A percentile compares a stretch with the other conserved stretches of the same genome.
phyloP scores from a whole-genome alignment of 2,329 filamentous ascomycete genomes.

The Cryphonectria carpinicola region DNA sequence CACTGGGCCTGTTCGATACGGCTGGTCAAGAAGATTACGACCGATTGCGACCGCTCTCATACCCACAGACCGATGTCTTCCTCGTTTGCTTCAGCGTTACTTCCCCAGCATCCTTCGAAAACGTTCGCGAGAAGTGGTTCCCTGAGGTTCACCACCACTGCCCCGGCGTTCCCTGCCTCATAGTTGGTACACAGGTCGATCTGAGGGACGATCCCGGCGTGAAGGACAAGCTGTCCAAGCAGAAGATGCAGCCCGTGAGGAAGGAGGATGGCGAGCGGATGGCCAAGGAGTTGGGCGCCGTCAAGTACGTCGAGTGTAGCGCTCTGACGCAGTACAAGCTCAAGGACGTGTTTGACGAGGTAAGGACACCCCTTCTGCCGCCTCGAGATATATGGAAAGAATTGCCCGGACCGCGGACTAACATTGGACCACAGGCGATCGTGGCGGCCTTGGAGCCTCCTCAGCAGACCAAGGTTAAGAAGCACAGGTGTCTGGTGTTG shows the following conservation, averaged over 20 bases:
- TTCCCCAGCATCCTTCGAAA: slow-evolving; percentile 96
- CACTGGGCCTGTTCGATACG: slow-evolving; percentile 95
- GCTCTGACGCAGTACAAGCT: slow-evolving; percentile 97
- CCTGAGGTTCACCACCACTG: slow-evolving; percentile 99
- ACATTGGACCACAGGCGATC: slow-evolving; percentile 68
- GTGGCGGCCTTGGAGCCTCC: slow-evolving; percentile 90
- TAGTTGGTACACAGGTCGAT: slow-evolving; percentile 97
- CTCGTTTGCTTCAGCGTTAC: slow-evolving; percentile 99
- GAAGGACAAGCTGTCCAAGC: slow-evolving; percentile 87
- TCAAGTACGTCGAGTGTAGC: slow-evolving; percentile 99
- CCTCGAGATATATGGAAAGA: neutral
- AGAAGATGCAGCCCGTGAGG: slow-evolving; percentile 92
- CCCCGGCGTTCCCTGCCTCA: slow-evolving; percentile 94
- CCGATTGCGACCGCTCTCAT: slow-evolving; percentile 91
- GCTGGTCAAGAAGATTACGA: slow-evolving; percentile 99
- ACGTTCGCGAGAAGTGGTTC: slow-evolving; percentile 99
- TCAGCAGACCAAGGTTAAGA: slow-evolving; percentile 75
- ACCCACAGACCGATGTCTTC: slow-evolving; percentile 98
- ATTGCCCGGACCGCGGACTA: slow-evolving; percentile 12
- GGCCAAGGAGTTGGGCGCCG: slow-evolving; percentile 95
- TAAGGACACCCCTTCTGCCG: slow-evolving; percentile 47
- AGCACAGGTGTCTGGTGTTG: slow-evolving; percentile 71
- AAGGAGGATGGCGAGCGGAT: slow-evolving; percentile 94
- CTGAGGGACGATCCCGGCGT: slow-evolving; percentile 87
- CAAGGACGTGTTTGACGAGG: slow-evolving; percentile 99